These are phyloP conservation scores for Mortierella claussenii DNA, from an alignment of 192 early-diverging fungal species.

Conservation along the genomic window DNA sequence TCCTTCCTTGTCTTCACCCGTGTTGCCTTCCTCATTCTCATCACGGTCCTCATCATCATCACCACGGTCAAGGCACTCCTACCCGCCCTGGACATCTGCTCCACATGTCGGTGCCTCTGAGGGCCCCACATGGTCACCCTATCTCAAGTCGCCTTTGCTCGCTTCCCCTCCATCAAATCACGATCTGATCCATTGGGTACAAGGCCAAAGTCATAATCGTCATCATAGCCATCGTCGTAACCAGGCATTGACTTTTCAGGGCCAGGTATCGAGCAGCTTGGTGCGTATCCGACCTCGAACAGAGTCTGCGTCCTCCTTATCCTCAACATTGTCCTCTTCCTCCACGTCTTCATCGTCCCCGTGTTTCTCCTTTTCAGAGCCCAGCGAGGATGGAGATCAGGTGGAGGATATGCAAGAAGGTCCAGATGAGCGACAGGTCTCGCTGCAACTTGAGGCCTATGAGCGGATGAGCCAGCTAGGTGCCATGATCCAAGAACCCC, in stretches of 20 bases:
- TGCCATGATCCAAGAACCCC: background rate
- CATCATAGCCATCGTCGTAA: background rate
- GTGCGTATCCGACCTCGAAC: background rate
- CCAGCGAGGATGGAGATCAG: constrained; percentile 1
- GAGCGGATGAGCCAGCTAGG: too few species aligned
- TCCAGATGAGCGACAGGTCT: background rate
- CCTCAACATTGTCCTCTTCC: background rate
- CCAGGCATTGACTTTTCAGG: too few species aligned
- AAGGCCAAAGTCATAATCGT: background rate
- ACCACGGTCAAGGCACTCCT: background rate
- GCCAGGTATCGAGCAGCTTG: background rate
- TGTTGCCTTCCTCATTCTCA: too few species aligned
- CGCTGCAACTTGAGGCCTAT: background rate
- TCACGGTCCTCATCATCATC: too few species aligned
- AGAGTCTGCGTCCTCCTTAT: background rate
- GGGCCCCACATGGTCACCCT: constrained; percentile 32
- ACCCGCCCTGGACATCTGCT: constrained; percentile 1
- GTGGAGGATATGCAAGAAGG: background rate
- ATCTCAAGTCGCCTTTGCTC: background rate
- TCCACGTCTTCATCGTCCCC: background rate
- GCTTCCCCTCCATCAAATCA: background rate
- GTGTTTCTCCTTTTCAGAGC: background rate
- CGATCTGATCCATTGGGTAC: background rate
- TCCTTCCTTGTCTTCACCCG: background rate
- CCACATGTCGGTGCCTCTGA: constrained; percentile 35